Evolutionary conservation across 495 filamentous ascomycete genomes (phyloP), one percentile per base, ranked within the genome.

Genomic region (Aspergillus indologenus): DNA sequence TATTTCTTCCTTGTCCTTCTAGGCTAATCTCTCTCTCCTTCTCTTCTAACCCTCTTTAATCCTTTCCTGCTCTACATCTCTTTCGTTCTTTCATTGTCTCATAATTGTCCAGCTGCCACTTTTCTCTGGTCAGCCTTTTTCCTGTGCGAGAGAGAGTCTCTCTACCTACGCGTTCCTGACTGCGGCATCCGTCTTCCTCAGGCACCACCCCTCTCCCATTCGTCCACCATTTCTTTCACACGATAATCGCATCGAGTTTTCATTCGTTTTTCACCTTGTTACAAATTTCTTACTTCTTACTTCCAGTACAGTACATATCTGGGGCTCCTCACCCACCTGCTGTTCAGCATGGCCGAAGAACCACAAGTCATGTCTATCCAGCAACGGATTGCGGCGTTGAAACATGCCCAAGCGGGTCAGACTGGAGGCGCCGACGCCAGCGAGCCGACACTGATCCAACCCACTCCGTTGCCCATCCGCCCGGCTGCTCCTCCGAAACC

Each of bases 361-460:
- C 58, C 73, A 15, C 76, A 76, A 60, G 64, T 76, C 20, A 64
- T 72, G 29, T 84, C 83, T 5, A 83, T 87, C 55, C 76, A 81
- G 64, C 72, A 79, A 49, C 81, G 85, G 50, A 86, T 88, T 58
- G 81, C 82, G 46, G 76, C 80, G 21, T 68, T 87, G 46, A 86
- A 86, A 60, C 74, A 81, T 54, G 74, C 80, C 40, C 78, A 87
- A 58, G 70, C 84, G 46, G 79, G 81, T 24, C 71, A 75, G 19
- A 66, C 67, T 18, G 23, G 68, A 71, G 43, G 68, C 51, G 14
- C 59, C 64, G 34, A 53, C 49, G 49, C 54, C 62, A 40, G 48
- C 62, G 59, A 31, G 63, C 71, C 45, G 66, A 52, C 40, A 53
- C 4, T 45, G 55, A 31, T 50, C 21, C 61, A 65, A 62, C 53